Conservation (phyloP, 352 stramenopile species). For the Globisporangium iwayamae region DNA sequence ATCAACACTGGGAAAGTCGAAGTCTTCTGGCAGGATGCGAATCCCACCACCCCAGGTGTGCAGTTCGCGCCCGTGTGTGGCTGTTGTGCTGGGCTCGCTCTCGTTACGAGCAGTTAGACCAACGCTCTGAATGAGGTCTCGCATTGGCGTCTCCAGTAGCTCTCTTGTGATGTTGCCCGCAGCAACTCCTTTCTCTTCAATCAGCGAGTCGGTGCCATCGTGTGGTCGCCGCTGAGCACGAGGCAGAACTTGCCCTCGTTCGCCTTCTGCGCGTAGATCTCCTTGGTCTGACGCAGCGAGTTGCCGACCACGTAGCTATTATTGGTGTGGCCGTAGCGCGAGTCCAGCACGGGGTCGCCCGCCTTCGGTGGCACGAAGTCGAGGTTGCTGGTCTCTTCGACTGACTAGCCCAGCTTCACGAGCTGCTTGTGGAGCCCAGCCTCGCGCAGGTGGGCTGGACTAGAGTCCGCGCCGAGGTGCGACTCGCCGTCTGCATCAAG, state of each 20-base stretch:
- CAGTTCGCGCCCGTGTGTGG: neutral
- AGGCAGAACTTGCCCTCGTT: constrained; percentile 92
- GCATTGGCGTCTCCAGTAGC: neutral
- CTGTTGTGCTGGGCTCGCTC: too few species aligned
- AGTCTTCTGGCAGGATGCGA: neutral
- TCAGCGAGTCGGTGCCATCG: constrained; percentile 91
- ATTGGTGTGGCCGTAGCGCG: constrained; percentile 65
- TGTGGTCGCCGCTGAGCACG: constrained; percentile 96
- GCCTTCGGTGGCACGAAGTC: constrained; percentile 45
- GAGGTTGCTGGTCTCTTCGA: constrained; percentile 85
- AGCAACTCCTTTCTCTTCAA: neutral
- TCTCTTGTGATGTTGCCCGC: neutral
- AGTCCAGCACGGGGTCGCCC: constrained; percentile 65
- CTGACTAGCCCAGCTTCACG: constrained; percentile 77
- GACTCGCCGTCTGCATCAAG: constrained; percentile 70
- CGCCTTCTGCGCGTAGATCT: constrained; percentile 84
- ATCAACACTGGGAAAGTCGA: neutral
- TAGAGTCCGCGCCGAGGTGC: constrained; percentile 70
- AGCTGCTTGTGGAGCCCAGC: constrained; percentile 75
- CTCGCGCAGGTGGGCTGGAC: constrained; percentile 70
- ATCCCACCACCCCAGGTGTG: neutral
- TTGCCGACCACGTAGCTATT: constrained; percentile 86
- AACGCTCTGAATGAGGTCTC: neutral
- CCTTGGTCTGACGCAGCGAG: constrained; percentile 71
- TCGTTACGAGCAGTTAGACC: neutral